Base-by-base conservation (phyloP, 768 basidiomycete species). In the Trametes gibbosa region DNA sequence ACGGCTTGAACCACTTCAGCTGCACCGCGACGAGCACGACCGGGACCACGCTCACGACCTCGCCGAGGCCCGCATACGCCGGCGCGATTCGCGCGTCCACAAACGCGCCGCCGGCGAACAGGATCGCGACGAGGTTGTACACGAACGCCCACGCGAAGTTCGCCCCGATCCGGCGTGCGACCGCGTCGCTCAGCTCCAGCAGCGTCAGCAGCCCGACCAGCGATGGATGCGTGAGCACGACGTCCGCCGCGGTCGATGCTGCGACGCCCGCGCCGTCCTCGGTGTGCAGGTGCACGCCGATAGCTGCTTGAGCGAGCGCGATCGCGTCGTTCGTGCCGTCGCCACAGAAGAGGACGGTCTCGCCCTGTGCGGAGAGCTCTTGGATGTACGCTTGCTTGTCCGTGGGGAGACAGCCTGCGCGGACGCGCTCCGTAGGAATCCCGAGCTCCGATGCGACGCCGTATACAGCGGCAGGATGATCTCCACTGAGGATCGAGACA, bases 251-350 rank as follows among this genome's bases (percentile, higher is more conserved):
- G 41, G 75, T 67, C 5, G 75, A 71, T 24, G 77, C 69, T 1
- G 81, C 79, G 21, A 75, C 70, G 43, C 69, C 74, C 35, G 74
- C 73, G 10, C 70, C 61, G 46, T 72, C 63, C 16, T 77, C 76
- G 6, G 68, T 65, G 46, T 66, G 65, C 56, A 72, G 62, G 55
- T 69, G 68, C 23, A 84, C 73, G 23, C 76, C 76, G 16, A 82
- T 73, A 58, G 83, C 80, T 0, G 83, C 82, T 24, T 76, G 78
- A 0, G 80, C 76, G 23, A 84, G 75, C 8, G 82, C 77, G 13
- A 74, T 73, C 5, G 78, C 70, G 66, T 84, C 82, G 68, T 84
- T 83, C 24, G 80, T 75, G 17, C 84, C 83, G 66, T 84, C 83
- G 37, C 78, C 78, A 27, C 77, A 70, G 69, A 81, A 81, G 41